Conservation (phyloP, 2,329 filamentous ascomycete species). For the Neofusicoccum cordaticola region DNA sequence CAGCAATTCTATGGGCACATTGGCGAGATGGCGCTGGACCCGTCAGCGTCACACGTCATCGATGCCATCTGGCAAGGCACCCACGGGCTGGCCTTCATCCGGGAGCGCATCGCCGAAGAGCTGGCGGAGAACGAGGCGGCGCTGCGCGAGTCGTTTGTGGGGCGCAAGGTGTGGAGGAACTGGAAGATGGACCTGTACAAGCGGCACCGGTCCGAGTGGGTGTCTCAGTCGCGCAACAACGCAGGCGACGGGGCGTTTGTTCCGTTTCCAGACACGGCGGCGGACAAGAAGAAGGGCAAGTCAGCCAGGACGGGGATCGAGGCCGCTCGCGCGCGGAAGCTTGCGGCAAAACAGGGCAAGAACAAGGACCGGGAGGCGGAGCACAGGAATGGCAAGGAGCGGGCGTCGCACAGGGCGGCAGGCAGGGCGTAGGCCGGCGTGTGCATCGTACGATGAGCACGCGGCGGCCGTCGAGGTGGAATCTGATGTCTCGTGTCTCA, state of each 20-base stretch:
- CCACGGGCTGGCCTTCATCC: slow-evolving; percentile 62
- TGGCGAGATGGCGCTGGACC: slow-evolving; percentile 58
- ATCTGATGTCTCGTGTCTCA: background rate
- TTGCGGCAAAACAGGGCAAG: slow-evolving; percentile 42
- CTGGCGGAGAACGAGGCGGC: slow-evolving; percentile 57
- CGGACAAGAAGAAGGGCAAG: slow-evolving; percentile 21
- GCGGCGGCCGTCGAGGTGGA: background rate
- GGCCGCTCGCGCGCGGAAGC: slow-evolving; percentile 57
- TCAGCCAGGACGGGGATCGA: slow-evolving; percentile 43
- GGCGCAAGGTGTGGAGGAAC: slow-evolving; percentile 69
- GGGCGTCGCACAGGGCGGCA: background rate
- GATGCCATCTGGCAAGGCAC: slow-evolving; percentile 66
- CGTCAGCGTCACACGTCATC: slow-evolving; percentile 64
- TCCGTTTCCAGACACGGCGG: slow-evolving; percentile 45
- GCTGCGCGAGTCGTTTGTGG: slow-evolving; percentile 63
- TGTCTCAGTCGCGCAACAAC: slow-evolving; percentile 55
- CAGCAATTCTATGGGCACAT: slow-evolving; percentile 62
- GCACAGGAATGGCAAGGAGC: slow-evolving; percentile 23
- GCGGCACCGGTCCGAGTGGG: slow-evolving; percentile 61
- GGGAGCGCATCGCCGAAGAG: slow-evolving; percentile 65
- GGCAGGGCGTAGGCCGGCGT: background rate
- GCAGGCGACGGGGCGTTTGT: slow-evolving; percentile 52
- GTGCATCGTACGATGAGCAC: slow-evolving; percentile 4
- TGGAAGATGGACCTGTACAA: slow-evolving; percentile 73
- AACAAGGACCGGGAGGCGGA: slow-evolving; percentile 24